Conservation (phyloP, 1,284 basidiomycete genomes). For the Phellopilus nigrolimitatus region DNA sequence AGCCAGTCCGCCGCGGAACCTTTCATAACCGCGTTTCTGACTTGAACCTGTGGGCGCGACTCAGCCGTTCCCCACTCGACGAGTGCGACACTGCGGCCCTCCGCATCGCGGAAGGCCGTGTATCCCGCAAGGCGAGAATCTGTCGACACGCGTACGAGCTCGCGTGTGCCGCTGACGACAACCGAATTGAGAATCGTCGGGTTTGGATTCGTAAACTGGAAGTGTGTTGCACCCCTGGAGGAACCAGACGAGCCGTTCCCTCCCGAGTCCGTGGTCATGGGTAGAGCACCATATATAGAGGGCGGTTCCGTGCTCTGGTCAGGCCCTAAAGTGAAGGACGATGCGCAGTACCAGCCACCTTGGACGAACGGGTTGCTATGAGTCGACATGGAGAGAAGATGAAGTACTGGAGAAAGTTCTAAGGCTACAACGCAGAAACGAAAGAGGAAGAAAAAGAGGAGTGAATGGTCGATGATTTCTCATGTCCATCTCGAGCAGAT, state of each 20-base stretch:
- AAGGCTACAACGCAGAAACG: not conserved
- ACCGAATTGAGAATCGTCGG: slow-evolving; percentile 49
- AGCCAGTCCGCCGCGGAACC: slow-evolving; percentile 53
- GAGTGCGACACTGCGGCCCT: slow-evolving; percentile 46
- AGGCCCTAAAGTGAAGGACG: slow-evolving; percentile 1
- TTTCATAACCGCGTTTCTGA: slow-evolving; percentile 44
- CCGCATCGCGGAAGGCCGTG: slow-evolving; percentile 49
- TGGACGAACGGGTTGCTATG: slow-evolving; percentile 21
- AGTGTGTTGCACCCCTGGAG: slow-evolving; percentile 33
- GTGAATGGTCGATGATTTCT: too few species aligned
- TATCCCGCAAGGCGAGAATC: slow-evolving; percentile 45
- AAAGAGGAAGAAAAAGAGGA: not conserved
- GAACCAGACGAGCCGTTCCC: slow-evolving; percentile 30
- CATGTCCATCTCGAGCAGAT: not conserved
- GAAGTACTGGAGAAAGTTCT: not conserved
- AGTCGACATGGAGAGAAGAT: slow-evolving; percentile 13
- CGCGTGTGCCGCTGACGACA: slow-evolving; percentile 43
- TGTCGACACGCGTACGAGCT: slow-evolving; percentile 40
- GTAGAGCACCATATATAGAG: slow-evolving; percentile 58
- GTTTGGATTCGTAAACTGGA: slow-evolving; percentile 48
- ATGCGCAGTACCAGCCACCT: slow-evolving; percentile 14
- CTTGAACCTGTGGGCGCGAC: slow-evolving; percentile 48
- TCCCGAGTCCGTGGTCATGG: slow-evolving; percentile 28
- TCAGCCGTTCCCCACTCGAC: slow-evolving; percentile 47
- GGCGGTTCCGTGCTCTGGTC: slow-evolving; percentile 28